phyloP scores from a whole-genome alignment of 139 green algal genomes.

The Pleodorina starrii region DNA sequence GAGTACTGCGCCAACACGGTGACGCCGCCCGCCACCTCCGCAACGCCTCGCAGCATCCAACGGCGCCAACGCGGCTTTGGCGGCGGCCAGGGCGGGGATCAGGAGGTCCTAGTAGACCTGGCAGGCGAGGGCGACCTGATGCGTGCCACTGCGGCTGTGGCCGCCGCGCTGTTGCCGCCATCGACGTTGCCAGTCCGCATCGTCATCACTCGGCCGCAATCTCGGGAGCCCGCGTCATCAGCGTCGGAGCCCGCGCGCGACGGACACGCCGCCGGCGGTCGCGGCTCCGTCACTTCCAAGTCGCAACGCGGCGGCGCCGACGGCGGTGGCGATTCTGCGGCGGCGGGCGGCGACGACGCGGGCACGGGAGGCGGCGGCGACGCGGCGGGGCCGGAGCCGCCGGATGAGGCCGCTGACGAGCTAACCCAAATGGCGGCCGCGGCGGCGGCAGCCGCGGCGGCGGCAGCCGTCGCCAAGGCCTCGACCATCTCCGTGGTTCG shows the following conservation, averaged over 20 bases:
- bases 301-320: not conserved
- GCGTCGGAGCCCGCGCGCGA: not conserved
- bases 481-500: conserved; percentile 33
- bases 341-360: not conserved
- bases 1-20: not conserved
- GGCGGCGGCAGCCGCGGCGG: conserved; percentile 12
- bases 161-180: conserved; percentile 22
- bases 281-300: not conserved
- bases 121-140: conserved; percentile 22
- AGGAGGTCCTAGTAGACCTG: conserved; percentile 17
- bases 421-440: conserved; percentile 2
- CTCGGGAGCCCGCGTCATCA: not conserved
- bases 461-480: conserved; percentile 30
- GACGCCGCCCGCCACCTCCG: not conserved
- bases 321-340: not conserved
- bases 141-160: conserved; percentile 14
- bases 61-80: not conserved
- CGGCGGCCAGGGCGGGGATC: not conserved
- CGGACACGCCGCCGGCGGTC: not conserved
- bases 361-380: not conserved
- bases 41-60: not conserved
- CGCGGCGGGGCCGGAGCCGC: not conserved
- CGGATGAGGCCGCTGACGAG: not conserved
- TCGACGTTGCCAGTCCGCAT: conserved; percentile 32
- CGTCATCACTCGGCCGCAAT: not conserved